Evolutionary conservation across 1,284 basidiomycete genomes (phyloP).

Genomic region (Neonothopanus nambi): DNA sequence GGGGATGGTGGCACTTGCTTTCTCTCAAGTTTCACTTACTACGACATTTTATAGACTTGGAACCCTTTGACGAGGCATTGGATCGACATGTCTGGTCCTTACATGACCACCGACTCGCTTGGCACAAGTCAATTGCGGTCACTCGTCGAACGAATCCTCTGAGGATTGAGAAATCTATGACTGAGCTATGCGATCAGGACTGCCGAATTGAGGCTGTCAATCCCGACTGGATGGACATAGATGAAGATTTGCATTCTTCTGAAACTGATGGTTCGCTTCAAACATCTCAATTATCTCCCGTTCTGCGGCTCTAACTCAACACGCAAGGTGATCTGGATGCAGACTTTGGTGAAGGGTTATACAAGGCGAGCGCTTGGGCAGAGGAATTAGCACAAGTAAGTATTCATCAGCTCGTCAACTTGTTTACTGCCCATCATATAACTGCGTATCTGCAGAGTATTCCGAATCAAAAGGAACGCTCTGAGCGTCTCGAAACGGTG

Average conservation of each 20-base stretch:
- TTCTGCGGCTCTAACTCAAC: not conserved
- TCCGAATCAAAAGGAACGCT: conserved; percentile 6
- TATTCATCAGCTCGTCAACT: not conserved
- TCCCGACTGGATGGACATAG: conserved; percentile 1
- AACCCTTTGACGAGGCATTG: conserved; percentile 6
- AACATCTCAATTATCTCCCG: not conserved
- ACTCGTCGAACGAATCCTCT: conserved; percentile 2
- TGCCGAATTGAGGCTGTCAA: not conserved
- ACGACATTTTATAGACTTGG: not conserved
- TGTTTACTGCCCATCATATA: too few relatives aligned
- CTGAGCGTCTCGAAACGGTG: not conserved
- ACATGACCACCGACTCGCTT: conserved; percentile 9
- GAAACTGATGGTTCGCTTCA: not conserved
- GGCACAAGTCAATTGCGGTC: conserved; percentile 6
- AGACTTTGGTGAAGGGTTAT: not conserved
- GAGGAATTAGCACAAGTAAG: conserved; percentile 9
- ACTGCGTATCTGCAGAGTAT: not conserved
- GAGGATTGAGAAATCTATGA: conserved; percentile 4
- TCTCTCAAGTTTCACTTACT: not conserved
- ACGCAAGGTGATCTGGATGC: not conserved
- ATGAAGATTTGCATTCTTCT: not conserved
- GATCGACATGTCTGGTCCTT: conserved; percentile 11
- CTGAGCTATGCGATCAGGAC: conserved; percentile 4
- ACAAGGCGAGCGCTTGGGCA: not conserved
- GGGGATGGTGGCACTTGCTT: not conserved